Percentiles rank a stretch among this genome's conserved stretches.
Evolutionary conservation across 2,329 filamentous ascomycete genomes (phyloP).

Genomic region (Cladobotryum mycophilum): DNA sequence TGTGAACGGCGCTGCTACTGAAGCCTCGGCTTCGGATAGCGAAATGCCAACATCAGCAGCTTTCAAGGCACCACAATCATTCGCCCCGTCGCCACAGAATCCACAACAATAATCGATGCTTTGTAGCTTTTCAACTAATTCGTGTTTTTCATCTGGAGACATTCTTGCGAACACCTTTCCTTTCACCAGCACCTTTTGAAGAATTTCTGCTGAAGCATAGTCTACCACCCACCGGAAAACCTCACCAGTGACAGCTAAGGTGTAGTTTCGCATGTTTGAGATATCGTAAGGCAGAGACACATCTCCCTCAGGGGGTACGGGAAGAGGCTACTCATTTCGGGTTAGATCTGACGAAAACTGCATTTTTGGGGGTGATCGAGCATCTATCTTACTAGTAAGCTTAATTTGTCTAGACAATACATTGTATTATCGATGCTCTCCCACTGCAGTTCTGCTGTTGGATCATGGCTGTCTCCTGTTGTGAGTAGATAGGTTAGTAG

Average conservation of each 20-base stretch:
- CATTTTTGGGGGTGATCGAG: neutral
- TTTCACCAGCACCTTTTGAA: constrained; percentile 73
- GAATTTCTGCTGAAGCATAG: constrained; percentile 72
- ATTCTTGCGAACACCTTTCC: constrained; percentile 96
- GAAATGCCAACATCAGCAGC: constrained; percentile 97
- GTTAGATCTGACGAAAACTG: constrained; percentile 2
- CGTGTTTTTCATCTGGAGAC: constrained; percentile 98
- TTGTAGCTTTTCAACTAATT: constrained; percentile 93
- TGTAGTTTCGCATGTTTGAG: constrained; percentile 75
- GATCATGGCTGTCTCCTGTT: constrained; percentile 63
- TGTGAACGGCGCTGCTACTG: constrained; percentile 96
- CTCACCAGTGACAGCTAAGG: constrained; percentile 83
- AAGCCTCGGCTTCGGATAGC: constrained; percentile 93
- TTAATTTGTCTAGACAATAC: constrained; percentile 71
- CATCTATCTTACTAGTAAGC: constrained; percentile 52
- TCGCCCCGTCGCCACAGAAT: constrained; percentile 95
- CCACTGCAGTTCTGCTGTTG: constrained; percentile 72
- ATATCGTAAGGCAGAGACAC: constrained; percentile 81
- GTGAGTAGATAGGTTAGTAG: neutral
- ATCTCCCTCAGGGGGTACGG: constrained; percentile 65
- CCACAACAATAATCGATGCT: constrained; percentile 92
- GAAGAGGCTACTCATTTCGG: constrained; percentile 51
- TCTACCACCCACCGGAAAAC: constrained; percentile 96
- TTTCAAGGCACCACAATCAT: constrained; percentile 94
- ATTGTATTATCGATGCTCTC: constrained; percentile 87